These are phyloP conservation scores for Lactifluus pinguis DNA, from an alignment of 768 basidiomycete genomes.

Conservation along the genomic window DNA sequence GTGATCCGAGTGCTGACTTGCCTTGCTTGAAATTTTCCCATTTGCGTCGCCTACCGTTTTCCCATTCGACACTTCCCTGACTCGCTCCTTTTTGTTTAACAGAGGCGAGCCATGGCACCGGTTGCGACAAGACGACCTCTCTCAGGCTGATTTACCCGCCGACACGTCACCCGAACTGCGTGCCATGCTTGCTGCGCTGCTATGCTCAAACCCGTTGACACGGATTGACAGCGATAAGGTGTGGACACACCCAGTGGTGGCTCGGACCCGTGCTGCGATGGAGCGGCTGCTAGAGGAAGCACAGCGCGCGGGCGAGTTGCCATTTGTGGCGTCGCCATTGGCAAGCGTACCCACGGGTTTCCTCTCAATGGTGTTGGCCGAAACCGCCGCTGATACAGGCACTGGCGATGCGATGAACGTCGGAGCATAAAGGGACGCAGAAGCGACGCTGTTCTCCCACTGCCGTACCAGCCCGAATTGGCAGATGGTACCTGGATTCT, in stretches of 20 bases:
- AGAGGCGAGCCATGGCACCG: conserved; percentile 95
- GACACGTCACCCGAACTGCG: conserved; percentile 53
- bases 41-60: background rate
- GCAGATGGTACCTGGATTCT: conserved; percentile 7
- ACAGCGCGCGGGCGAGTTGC: conserved; percentile 28
- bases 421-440: conserved; percentile 14
- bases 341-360: conserved; percentile 53
- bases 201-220: conserved; percentile 56
- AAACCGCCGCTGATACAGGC: background rate
- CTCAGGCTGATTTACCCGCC: conserved; percentile 59
- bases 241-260: conserved; percentile 52
- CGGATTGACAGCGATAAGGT: conserved; percentile 53
- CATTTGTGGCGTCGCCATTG: conserved; percentile 55
- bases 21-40: background rate
- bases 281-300: conserved; percentile 34
- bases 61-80: background rate
- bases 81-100: background rate
- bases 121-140: conserved; percentile 84
- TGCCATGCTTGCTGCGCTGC: conserved; percentile 63
- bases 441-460: background rate
- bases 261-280: conserved; percentile 57
- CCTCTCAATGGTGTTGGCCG: conserved; percentile 43
- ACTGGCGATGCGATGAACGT: conserved; percentile 24
- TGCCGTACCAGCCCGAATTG: background rate
- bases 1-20: conserved; percentile 1